phyloP scores from a whole-genome alignment of 805 yeast genomes.

The Saccharomycodes ludwigii region DNA sequence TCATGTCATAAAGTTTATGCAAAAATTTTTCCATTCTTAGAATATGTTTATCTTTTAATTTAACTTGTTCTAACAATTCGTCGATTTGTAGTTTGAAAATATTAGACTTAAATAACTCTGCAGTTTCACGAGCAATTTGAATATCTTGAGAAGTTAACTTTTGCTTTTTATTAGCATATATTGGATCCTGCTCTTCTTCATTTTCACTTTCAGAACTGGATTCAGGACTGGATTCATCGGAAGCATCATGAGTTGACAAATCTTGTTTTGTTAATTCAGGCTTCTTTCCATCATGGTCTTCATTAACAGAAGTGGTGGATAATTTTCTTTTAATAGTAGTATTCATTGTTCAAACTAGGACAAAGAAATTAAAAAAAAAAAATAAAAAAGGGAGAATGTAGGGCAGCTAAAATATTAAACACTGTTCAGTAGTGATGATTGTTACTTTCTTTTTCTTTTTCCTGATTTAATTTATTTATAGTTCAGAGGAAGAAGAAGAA shows the following conservation, averaged over 20 bases:
- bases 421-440: too few species aligned
- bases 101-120: slow-evolving; percentile 87
- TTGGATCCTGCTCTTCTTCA: slow-evolving; percentile 5
- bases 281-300: slow-evolving; percentile 9
- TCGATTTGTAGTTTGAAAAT: slow-evolving; percentile 93
- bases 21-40: slow-evolving; percentile 59
- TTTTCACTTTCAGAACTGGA: slow-evolving; percentile 5
- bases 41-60: slow-evolving; percentile 57
- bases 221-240: slow-evolving; percentile 7
- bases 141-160: slow-evolving; percentile 65
- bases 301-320: slow-evolving; percentile 2
- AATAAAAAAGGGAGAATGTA: too few species aligned
- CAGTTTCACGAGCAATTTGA: slow-evolving; percentile 85
- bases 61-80: slow-evolving; percentile 73
- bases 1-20: slow-evolving; percentile 57
- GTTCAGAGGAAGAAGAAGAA: too few species aligned
- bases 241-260: too few species aligned
- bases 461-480: too few species aligned
- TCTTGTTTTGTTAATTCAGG: background rate
- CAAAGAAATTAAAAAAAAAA: too few species aligned
- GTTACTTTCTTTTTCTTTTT: too few species aligned
- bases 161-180: slow-evolving; percentile 8
- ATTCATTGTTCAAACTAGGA: slow-evolving; percentile 2
- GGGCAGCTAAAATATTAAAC: too few species aligned
- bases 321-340: slow-evolving; percentile 5